These are phyloP conservation scores for Diaporthe ilicicola DNA, from an alignment of 2,329 filamentous ascomycete species.

Conservation along the genomic window DNA sequence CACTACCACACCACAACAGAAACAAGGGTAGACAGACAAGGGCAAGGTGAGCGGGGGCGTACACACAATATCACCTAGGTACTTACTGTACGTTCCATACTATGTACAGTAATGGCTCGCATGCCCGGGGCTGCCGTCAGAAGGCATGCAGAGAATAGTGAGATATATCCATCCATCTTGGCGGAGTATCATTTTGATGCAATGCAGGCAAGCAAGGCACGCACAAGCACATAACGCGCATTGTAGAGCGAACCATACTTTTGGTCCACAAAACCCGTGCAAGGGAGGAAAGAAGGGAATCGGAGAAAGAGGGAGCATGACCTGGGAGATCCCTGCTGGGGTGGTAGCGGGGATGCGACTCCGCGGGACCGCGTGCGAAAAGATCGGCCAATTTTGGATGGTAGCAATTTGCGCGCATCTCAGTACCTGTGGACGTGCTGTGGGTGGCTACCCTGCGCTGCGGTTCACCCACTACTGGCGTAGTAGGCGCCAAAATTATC, in stretches of 20 bases:
- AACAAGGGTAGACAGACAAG: not conserved
- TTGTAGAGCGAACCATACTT: not conserved
- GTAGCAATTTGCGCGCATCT: conserved; percentile 6
- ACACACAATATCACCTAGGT: too few relatives aligned
- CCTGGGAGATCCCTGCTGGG: not conserved
- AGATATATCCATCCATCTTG: not conserved
- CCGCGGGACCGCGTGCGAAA: not conserved
- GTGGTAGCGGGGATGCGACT: not conserved
- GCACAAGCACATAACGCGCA: not conserved
- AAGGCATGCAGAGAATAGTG: not conserved
- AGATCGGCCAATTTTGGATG: not conserved
- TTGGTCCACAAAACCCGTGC: not conserved
- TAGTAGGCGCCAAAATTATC: too few relatives aligned
- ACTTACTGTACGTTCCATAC: not conserved
- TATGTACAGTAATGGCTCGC: not conserved
- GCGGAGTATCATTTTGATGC: not conserved
- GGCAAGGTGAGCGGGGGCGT: not conserved
- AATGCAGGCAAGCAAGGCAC: not conserved
- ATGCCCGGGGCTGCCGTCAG: not conserved
- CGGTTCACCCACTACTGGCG: too few relatives aligned
- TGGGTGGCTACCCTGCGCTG: too few relatives aligned
- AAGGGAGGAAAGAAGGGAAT: conserved; percentile 1
- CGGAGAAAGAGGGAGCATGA: not conserved
- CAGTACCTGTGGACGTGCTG: too few relatives aligned
- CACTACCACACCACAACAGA: conserved; percentile 17